Percentiles rank a stretch among this genome's conserved stretches.
Evolutionary conservation across 139 green algal genomes (phyloP).

Genomic region (Volvox reticuliferus): DNA sequence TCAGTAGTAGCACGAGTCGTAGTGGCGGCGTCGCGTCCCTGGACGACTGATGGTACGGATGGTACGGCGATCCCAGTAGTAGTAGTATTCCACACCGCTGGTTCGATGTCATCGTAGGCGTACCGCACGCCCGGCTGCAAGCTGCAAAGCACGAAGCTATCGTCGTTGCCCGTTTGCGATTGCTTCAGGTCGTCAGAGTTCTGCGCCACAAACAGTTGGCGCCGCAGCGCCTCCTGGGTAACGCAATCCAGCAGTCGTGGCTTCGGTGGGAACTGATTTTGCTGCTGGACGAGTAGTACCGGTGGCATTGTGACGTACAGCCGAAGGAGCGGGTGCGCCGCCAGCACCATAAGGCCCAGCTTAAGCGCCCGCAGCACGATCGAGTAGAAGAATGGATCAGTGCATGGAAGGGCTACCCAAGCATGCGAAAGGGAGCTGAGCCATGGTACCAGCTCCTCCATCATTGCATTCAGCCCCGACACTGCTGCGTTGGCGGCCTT

Average conservation of each 20-base stretch:
- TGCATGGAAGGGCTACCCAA: neutral
- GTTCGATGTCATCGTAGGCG: no score
- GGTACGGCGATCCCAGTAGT: no score
- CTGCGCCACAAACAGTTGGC: neutral
- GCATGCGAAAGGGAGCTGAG: neutral
- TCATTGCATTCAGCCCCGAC: neutral
- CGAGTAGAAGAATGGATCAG: neutral
- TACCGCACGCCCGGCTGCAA: neutral
- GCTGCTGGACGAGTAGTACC: neutral
- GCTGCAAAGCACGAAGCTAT: slow-evolving; percentile 5
- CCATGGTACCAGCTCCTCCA: neutral
- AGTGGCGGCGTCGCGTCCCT: no score
- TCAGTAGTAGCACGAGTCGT: no score
- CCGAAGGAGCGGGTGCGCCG: slow-evolving; percentile 23
- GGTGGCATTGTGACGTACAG: neutral
- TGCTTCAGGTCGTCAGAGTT: neutral
- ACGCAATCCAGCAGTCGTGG: neutral
- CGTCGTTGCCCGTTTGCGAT: neutral
- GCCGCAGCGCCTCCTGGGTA: neutral
- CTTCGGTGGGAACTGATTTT: no score
- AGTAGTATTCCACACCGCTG: no score
- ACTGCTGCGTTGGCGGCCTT: neutral
- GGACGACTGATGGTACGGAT: no score
- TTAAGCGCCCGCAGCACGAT: slow-evolving; percentile 15
- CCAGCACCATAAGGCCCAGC: slow-evolving; percentile 6